Conservation (phyloP, 192 early-diverging fungal species). For the Mortierella hygrophila region DNA sequence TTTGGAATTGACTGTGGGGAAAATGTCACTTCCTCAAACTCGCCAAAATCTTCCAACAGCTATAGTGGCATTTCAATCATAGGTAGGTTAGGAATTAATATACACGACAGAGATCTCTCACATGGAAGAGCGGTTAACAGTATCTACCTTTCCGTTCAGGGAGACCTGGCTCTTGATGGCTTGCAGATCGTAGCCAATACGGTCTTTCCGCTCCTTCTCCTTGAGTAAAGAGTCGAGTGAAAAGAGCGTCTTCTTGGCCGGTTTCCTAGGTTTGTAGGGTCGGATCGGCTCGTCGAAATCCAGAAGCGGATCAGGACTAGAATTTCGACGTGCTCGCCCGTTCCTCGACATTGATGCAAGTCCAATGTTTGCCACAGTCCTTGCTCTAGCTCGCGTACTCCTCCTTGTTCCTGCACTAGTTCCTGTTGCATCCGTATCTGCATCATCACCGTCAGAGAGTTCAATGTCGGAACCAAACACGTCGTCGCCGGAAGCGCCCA, state of each 20-base stretch:
- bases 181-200: conserved; percentile 36
- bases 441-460: not conserved
- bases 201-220: conserved; percentile 35
- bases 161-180: not conserved
- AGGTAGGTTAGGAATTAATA: not conserved
- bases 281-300: not conserved
- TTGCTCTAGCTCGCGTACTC: not conserved
- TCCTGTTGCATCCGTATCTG: not conserved
- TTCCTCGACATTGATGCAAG: not conserved
- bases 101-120: too few relatives aligned
- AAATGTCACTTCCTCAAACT: conserved; percentile 15
- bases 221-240: conserved; percentile 39
- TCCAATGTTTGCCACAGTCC: not conserved
- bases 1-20: conserved; percentile 19
- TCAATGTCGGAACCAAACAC: not conserved
- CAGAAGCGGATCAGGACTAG: not conserved
- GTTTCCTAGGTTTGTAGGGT: not conserved
- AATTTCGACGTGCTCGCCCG: not conserved
- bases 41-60: conserved; percentile 31
- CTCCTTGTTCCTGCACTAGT: not conserved
- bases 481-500: not conserved
- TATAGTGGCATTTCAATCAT: not conserved
- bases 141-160: conserved; percentile 27
- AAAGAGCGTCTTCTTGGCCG: conserved; percentile 13
- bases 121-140: not conserved